A percentile compares a stretch with the other conserved stretches of the same genome.
Conservation (phyloP, 1,284 basidiomycete species). For the Ustilago lituana region DNA sequence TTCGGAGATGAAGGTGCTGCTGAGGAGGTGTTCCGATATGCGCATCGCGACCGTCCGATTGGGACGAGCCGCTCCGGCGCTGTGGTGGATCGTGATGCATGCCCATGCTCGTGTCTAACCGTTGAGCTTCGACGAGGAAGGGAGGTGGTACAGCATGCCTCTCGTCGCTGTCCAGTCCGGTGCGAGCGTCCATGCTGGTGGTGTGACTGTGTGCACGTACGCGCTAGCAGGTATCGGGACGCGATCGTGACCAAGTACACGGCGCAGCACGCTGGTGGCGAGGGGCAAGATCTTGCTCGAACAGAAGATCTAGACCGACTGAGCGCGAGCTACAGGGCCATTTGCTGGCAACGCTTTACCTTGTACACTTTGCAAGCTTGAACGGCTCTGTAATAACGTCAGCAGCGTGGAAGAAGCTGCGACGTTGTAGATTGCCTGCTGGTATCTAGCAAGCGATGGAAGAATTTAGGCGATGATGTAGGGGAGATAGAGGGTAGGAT, state of each 20-base stretch:
- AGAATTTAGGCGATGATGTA: neutral
- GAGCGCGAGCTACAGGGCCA: neutral
- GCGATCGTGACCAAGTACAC: neutral
- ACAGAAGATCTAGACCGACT: neutral
- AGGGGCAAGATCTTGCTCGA: neutral
- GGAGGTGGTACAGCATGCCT: neutral
- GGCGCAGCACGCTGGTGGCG: slow-evolving; percentile 2
- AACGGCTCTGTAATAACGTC: no score
- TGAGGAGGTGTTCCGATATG: slow-evolving; percentile 17
- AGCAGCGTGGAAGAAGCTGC: no score
- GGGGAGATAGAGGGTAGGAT: neutral
- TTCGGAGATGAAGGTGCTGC: slow-evolving; percentile 23
- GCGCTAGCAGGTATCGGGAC: neutral
- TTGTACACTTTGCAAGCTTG: neutral
- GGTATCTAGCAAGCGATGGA: no score
- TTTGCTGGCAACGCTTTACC: slow-evolving; percentile 3
- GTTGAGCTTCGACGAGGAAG: neutral
- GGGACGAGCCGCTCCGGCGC: slow-evolving; percentile 31
- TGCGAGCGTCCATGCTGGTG: neutral
- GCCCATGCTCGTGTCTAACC: neutral
- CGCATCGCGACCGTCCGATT: slow-evolving; percentile 27
- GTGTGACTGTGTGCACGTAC: no score
- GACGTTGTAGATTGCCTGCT: no score
- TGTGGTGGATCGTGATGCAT: slow-evolving; percentile 9
- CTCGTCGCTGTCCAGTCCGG: neutral